Evolutionary conservation across 2,329 filamentous ascomycete genomes (phyloP), one percentile per base, ranked within the genome.

Genomic region (Diplodia corticola): DNA sequence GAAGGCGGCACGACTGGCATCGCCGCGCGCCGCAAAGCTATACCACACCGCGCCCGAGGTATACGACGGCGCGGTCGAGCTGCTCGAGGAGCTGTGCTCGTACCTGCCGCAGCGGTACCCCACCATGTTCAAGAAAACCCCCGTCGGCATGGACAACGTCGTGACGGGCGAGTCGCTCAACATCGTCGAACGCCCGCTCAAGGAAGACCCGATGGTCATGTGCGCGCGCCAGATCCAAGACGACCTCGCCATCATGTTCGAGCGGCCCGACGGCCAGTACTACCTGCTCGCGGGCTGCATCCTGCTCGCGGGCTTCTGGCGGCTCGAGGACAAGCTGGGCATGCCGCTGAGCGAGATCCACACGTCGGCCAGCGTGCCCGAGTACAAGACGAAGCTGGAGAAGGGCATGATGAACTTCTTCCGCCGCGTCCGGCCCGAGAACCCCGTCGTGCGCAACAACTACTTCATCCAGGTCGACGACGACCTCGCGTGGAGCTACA

Each of bases 381-480:
- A 88, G 54, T 93, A 84, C 80, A 84, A 84, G 67, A 81, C 86
- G 70, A 92, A 91, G 73, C 80, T 94, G 12, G 88, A 93, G 74
- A 88, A 87, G 67, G 89, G 90, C 13, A 94, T 93, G 91, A 84
- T 85, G 80, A 92, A 90, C 74, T 93, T 96, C 80, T 95, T 96
- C 80, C 82, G 86, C 0, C 81, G 92, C 0, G 76, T 95, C 0
- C 83, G 85, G 72, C 89, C 89, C 1, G 88, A 92, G 49, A 86
- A 87, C 51, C 84, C 88, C 0, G 85, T 90, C 26, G 71, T 87
- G 22, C 83, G 91, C 67, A 92, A 93, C 75, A 94, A 95, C 75
- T 96, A 95, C 78, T 96, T 96, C 80, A 85, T 96, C 69, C 92
- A 96, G 78, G 91, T 95, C 1, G 92, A 96, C 73, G 91, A 93